A percentile compares a stretch with the other conserved stretches of the same genome.
These are phyloP conservation scores for Yamadazyma taylorii DNA, from an alignment of 1,139 yeast species.

Conservation along the genomic window DNA sequence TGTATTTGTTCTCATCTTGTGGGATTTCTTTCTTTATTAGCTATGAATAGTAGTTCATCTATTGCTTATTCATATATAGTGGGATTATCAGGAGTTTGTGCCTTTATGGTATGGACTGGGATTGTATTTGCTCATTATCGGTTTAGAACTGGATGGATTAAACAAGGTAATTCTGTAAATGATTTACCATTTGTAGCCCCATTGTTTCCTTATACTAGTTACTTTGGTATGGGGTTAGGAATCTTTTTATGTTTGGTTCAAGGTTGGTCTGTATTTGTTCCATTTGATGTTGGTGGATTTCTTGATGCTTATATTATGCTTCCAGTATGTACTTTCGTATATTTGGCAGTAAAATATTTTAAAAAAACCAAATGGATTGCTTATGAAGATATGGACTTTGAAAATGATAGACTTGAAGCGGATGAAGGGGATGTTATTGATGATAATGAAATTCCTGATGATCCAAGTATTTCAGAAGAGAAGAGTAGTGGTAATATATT, in stretches of 20 bases:
- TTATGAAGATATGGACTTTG: constrained; percentile 58
- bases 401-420: constrained; percentile 39
- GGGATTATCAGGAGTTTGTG: constrained; percentile 41
- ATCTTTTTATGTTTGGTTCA: constrained; percentile 37
- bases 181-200: constrained; percentile 34
- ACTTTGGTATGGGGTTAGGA: constrained; percentile 29
- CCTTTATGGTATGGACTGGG: constrained; percentile 43
- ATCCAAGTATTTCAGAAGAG: neutral
- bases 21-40: constrained; percentile 34
- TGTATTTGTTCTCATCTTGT: constrained; percentile 39
- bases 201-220: constrained; percentile 28
- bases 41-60: constrained; percentile 30
- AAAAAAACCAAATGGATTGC: constrained; percentile 47
- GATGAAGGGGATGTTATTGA: neutral
- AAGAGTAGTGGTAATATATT: neutral
- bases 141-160: constrained; percentile 37
- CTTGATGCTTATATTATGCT: constrained; percentile 39
- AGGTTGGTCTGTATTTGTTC: constrained; percentile 56
- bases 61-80: constrained; percentile 44
- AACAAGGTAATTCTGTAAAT: constrained; percentile 32
- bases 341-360: constrained; percentile 40
- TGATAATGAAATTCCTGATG: neutral
- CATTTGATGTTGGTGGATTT: constrained; percentile 36
- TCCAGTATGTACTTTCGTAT: constrained; percentile 34
- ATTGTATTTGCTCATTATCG: constrained; percentile 38